Conservation (phyloP, 352 stramenopile species). For the Achlya hypogyna region DNA sequence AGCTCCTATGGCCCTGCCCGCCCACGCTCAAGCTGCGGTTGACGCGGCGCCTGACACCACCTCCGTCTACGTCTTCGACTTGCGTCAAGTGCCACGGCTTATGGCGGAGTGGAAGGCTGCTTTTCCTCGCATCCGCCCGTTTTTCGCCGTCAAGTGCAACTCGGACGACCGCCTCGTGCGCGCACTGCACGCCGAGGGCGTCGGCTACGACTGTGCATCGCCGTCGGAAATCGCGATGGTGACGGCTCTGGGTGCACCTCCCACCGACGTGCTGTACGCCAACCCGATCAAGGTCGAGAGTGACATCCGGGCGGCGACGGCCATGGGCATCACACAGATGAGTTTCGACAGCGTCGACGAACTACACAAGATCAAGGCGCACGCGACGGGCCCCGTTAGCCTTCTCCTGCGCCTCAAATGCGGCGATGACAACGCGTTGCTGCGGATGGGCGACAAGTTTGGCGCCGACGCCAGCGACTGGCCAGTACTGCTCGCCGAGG, state of each 20-base stretch:
- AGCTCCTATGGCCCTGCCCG: no score
- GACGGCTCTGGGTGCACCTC: conserved; percentile 35
- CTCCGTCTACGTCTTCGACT: background rate
- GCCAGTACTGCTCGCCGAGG: conserved; percentile 42
- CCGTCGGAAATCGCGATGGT: conserved; percentile 66
- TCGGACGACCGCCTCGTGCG: conserved; percentile 50
- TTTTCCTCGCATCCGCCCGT: conserved; percentile 30
- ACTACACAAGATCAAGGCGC: conserved; percentile 61
- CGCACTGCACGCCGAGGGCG: conserved; percentile 36
- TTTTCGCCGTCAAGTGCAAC: conserved; percentile 91
- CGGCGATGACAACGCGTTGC: conserved; percentile 78
- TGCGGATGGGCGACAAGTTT: conserved; percentile 79
- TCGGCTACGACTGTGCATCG: conserved; percentile 83
- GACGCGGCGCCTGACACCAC: background rate
- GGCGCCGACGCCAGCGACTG: conserved; percentile 49
- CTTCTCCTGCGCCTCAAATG: conserved; percentile 67
- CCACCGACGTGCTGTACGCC: conserved; percentile 78
- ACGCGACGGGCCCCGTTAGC: conserved; percentile 36
- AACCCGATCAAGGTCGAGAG: conserved; percentile 82
- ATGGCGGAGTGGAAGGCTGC: background rate
- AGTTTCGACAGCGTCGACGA: conserved; percentile 85
- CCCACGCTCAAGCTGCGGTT: background rate
- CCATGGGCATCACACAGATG: conserved; percentile 52
- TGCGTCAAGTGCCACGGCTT: background rate
- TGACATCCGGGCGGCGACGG: conserved; percentile 57